phyloP scores from a whole-genome alignment of 2,329 filamentous ascomycete genomes.

The Ophiostoma novo-ulmi region DNA sequence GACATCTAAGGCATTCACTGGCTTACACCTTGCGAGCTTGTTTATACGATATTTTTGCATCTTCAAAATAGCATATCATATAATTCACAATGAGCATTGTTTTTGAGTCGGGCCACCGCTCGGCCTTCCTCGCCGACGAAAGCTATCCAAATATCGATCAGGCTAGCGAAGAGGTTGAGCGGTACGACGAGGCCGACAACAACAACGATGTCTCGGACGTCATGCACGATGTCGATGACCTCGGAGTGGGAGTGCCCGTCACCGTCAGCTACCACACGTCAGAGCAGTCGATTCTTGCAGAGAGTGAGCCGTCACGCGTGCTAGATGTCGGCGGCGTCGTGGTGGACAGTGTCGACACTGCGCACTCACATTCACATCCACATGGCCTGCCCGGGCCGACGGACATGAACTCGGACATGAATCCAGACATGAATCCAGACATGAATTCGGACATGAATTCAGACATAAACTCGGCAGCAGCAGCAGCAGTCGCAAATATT shows the following conservation, averaged over 20 bases:
- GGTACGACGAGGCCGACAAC: constrained; percentile 25
- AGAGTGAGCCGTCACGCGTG: constrained; percentile 24
- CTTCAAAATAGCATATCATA: neutral
- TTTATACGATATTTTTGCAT: neutral
- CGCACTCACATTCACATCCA: neutral
- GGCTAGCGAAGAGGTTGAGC: constrained; percentile 25
- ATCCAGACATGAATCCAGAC: neutral
- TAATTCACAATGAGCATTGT: constrained; percentile 28
- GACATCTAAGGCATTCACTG: neutral
- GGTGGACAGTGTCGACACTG: neutral
- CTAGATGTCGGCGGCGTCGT: constrained; percentile 14
- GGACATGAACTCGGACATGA: neutral
- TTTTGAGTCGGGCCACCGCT: constrained; percentile 26
- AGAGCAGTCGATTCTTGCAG: constrained; percentile 26
- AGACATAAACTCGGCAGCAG: constrained; percentile 24
- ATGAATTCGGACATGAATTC: neutral
- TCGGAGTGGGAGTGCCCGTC: constrained; percentile 24
- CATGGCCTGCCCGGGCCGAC: constrained; percentile 10
- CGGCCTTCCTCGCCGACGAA: constrained; percentile 27
- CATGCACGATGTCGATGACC: constrained; percentile 23
- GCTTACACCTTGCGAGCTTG: neutral
- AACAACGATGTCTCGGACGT: constrained; percentile 20
- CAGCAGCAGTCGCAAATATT: constrained; percentile 20
- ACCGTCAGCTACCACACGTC: constrained; percentile 26
- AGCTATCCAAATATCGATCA: constrained; percentile 30